Base-by-base conservation (phyloP, 2,329 filamentous ascomycete species). In the Alternaria sp. region DNA sequence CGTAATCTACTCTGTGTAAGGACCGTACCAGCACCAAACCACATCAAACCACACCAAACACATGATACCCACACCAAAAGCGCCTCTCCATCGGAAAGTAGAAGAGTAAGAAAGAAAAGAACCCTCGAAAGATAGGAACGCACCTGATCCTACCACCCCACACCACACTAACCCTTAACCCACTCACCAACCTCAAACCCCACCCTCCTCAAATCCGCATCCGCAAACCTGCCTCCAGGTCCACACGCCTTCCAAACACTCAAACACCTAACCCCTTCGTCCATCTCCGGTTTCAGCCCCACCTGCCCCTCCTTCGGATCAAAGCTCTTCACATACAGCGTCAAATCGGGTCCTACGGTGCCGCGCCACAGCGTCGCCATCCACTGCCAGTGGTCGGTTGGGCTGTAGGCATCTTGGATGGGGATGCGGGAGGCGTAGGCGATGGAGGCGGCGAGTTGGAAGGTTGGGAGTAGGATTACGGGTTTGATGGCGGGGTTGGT, bases 301-400 rank as follows among this genome's bases (percentile, higher is more conserved):
- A 44, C 61, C 19, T 63, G 59, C 6, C 70, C 68, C 32, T 78
- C 76, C 25, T 73, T 73, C 5, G 63, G 70, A 21, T 73, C 76
- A 17, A 72, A 77, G 45, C 54, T 72, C 59, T 73, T 85, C 17
- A 91, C 86, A 73, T 91, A 93, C 26, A 96, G 84, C 1, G 91
- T 91, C 49, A 95, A 82, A 78, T 98, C 95, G 0, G 95, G 89
- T 0, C 91, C 93, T 1, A 94, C 86, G 57, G 92, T 91, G 10
- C 93, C 93, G 10, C 94, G 89, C 95, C 95, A 98, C 21, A 97
- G 86, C 46, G 92, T 95, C 36, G 95, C 95, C 84, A 96, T 93
- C 95, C 95, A 98, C 79, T 96, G 92, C 93, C 95, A 98, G 81
- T 98, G 95, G 73, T 97, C 93, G n/a, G 91, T 86, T 0, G 92